Conservation (phyloP, 768 basidiomycete species). For the Exidia glandulosa region DNA sequence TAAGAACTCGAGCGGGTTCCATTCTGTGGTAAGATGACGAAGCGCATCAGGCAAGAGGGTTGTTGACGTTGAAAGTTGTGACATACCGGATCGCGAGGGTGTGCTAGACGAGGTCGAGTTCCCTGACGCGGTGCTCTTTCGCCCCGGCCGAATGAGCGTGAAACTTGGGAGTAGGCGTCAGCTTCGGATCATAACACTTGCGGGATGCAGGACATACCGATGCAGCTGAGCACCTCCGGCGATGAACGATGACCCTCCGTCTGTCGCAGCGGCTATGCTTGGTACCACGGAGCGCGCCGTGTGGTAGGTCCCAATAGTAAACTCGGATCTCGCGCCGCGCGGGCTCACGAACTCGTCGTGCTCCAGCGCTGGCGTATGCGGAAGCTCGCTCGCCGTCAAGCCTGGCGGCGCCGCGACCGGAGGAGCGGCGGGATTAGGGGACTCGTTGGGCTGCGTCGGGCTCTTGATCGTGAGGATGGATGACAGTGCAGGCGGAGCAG, state of each 20-base stretch:
- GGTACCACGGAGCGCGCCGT: conserved; percentile 31
- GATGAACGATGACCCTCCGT: conserved; percentile 62
- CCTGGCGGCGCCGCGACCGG: conserved; percentile 14
- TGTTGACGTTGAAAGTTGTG: not conserved
- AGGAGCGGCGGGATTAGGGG: conserved; percentile 30
- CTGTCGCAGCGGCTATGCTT: conserved; percentile 54
- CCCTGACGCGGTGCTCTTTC: conserved; percentile 29
- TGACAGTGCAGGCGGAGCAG: conserved; percentile 44
- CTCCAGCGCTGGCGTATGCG: conserved; percentile 14
- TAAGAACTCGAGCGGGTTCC: conserved; percentile 72
- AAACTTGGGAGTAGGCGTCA: conserved; percentile 66
- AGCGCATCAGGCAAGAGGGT: not conserved
- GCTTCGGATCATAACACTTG: not conserved
- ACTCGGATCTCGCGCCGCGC: conserved; percentile 24
- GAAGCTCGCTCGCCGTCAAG: conserved; percentile 5
- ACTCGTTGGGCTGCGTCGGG: conserved; percentile 37
- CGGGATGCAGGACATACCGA: not conserved
- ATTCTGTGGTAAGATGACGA: conserved; percentile 21
- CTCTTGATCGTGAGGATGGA: conserved; percentile 65
- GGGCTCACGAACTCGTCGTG: conserved; percentile 12
- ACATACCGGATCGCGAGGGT: not conserved
- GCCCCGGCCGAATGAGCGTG: conserved; percentile 73
- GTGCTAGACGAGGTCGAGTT: not conserved
- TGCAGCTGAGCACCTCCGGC: conserved; percentile 11
- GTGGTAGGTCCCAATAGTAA: conserved; percentile 12